Evolutionary conservation across 768 basidiomycete genomes (phyloP).

Genomic region (Mycena pura): DNA sequence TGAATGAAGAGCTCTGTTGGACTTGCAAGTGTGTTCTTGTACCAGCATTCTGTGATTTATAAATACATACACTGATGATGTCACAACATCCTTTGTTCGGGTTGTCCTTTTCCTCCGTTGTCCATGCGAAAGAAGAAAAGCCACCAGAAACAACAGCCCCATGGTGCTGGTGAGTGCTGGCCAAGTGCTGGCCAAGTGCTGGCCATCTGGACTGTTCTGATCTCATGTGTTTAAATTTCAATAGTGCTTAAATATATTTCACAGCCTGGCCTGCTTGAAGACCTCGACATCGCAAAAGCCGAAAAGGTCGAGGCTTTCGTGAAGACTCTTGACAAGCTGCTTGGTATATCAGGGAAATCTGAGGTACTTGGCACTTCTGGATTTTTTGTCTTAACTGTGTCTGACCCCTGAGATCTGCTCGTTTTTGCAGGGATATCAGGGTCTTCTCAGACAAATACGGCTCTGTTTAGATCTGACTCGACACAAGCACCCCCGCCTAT

Average conservation of each 20-base stretch:
- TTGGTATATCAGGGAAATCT: not conserved
- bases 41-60: too few species aligned
- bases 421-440: not conserved
- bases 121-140: too few species aligned
- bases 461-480: not conserved
- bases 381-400: not conserved
- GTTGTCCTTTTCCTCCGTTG: too few species aligned
- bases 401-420: not conserved
- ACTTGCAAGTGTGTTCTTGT: too few species aligned
- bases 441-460: not conserved
- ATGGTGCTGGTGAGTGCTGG: too few species aligned
- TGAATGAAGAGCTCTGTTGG: too few species aligned
- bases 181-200: too few species aligned
- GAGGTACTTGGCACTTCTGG: not conserved
- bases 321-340: not conserved
- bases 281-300: not conserved
- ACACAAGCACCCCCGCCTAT: not conserved
- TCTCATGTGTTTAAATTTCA: not conserved
- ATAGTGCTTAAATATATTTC: not conserved
- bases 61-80: too few species aligned
- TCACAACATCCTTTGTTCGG: too few species aligned
- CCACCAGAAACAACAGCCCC: too few species aligned
- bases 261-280: not conserved
- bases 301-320: not conserved
- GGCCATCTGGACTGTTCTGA: too few species aligned